Percentiles rank a stretch among this genome's conserved stretches.
phyloP scores from a whole-genome alignment of 805 yeast species.

The Suhomyces sp. region DNA sequence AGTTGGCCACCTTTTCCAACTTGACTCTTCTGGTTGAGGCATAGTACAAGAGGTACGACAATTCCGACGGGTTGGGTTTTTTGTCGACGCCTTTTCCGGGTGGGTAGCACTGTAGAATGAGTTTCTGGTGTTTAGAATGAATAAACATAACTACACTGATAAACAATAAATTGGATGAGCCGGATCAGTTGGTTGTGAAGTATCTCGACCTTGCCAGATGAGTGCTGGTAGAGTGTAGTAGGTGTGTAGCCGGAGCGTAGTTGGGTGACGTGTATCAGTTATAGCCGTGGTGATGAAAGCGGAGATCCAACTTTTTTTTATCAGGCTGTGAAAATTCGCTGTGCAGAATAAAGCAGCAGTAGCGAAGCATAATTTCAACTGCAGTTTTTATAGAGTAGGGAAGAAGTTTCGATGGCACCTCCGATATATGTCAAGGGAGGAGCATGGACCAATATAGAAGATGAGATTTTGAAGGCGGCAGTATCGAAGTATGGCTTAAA shows the following conservation, averaged over 20 bases:
- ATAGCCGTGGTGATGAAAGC: not conserved
- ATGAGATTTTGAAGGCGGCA: conserved; percentile 86
- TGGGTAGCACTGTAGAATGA: conserved; percentile 90
- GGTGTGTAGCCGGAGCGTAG: not conserved
- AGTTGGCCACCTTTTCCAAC: conserved; percentile 78
- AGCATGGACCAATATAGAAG: conserved; percentile 82
- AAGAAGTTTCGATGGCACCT: conserved; percentile 30
- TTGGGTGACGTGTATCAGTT: not conserved
- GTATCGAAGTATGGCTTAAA: conserved; percentile 89
- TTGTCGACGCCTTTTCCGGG: conserved; percentile 83
- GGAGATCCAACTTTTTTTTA: not conserved
- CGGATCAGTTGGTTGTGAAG: not conserved
- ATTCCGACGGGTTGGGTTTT: conserved; percentile 88
- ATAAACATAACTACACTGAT: conserved; percentile 27
- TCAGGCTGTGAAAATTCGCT: not conserved
- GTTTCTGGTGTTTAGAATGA: conserved; percentile 82
- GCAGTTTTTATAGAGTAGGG: not conserved
- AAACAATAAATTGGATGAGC: not conserved
- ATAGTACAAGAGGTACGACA: conserved; percentile 82
- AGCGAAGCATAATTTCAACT: too few species aligned
- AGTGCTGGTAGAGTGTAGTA: not conserved
- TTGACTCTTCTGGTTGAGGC: conserved; percentile 88
- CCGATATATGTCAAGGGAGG: conserved; percentile 80
- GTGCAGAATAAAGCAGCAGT: not conserved
- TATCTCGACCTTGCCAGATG: not conserved